Conservation (phyloP, 1,284 basidiomycete species). For the Pseudozyma flocculosa region DNA sequence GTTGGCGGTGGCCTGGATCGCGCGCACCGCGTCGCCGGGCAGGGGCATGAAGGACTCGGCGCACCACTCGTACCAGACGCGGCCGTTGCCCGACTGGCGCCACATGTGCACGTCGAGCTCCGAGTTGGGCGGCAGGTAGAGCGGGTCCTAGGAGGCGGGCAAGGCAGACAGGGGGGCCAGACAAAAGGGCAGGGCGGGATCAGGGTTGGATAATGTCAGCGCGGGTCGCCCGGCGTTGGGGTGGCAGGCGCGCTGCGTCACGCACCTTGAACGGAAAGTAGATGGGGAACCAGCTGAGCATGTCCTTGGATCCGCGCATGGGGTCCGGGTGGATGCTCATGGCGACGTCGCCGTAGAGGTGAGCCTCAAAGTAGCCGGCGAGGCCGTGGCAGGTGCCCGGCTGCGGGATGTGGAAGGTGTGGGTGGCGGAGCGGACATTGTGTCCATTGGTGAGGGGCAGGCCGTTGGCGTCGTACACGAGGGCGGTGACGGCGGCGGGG, state of each 20-base stretch:
- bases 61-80: slow-evolving; percentile 99
- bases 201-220: too few relatives aligned
- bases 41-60: slow-evolving; percentile 81
- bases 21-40: slow-evolving; percentile 12
- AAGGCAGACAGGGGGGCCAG: too few relatives aligned
- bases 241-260: too few relatives aligned
- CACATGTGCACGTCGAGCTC: slow-evolving; percentile 93
- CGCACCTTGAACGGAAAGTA: slow-evolving; percentile 72
- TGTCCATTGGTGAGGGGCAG: slow-evolving; percentile 60
- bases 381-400: slow-evolving; percentile 94
- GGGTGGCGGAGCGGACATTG: slow-evolving; percentile 58
- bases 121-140: slow-evolving; percentile 87
- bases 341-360: slow-evolving; percentile 82
- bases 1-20: slow-evolving; percentile 1
- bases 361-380: slow-evolving; percentile 95
- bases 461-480: slow-evolving; percentile 41
- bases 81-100: slow-evolving; percentile 74
- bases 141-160: slow-evolving; percentile 68
- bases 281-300: slow-evolving; percentile 98
- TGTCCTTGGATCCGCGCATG: slow-evolving; percentile 76
- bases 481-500: slow-evolving; percentile 30
- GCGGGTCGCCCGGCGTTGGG: too few relatives aligned
- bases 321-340: slow-evolving; percentile 89
- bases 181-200: too few relatives aligned
- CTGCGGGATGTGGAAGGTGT: slow-evolving; percentile 87